Base-by-base conservation (phyloP, 441 rosid genomes). In the Jatropha podagrica region DNA sequence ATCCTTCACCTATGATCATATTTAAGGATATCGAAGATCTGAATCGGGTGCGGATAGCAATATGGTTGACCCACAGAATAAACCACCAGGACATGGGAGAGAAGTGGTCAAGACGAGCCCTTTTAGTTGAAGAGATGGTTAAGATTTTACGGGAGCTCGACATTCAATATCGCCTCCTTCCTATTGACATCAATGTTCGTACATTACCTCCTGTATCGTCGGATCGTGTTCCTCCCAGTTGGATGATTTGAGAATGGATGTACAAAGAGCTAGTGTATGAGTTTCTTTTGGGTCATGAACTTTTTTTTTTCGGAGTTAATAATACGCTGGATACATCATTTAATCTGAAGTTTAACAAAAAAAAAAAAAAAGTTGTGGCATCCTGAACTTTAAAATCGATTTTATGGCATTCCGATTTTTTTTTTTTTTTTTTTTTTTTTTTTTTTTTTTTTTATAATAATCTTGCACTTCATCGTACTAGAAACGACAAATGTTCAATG, bases 41-140 rank as follows among this genome's bases (percentile, higher is more conserved):
- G 72, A 86, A 80, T 56, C 78, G 68, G 55, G 55, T 93, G 37
- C 82, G 75, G 75, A 23, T 91, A 23, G 91, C 88, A 1, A 67
- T 93, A 15, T 92, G 97, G 97, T 72, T 85, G 11, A 32, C 66
- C 12, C 98, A 94, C 69, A 88, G 77, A 69, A 86, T 94, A 76
- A 94, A 94, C 84, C 82, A 76, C 67, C 96, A 94, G 52, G 88
- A 94, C 86, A 86, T 90, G 64, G 84, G 72, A 18, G 97, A 88
- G 82, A 88, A 80, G 76, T 90, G 79, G 80, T 56, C 42, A 14
- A 86, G 98, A 71, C 83, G 97, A 81, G 79, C 86, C 2, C 76
- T 83, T 0, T 74, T 94, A 69, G 84, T 89, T 2, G 97, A 94
- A 77, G 95, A 94, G 79, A 76, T 94, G 74, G 78, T 85, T 20